These are phyloP conservation scores for Talaromyces sp. DNA, from an alignment of 2,329 filamentous ascomycete species.

Conservation along the genomic window DNA sequence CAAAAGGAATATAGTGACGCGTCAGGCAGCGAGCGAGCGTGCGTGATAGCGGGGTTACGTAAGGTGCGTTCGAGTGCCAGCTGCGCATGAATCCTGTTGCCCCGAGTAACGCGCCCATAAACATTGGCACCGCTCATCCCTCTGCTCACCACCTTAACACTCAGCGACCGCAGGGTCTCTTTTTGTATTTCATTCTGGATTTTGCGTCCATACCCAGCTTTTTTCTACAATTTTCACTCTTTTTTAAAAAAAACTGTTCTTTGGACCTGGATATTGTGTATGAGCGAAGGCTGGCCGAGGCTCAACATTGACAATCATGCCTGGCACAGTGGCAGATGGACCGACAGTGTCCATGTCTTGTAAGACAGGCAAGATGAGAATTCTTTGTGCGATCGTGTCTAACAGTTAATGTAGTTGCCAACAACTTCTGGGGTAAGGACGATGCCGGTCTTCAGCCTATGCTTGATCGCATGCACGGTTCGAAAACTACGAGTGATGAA, in stretches of 20 bases:
- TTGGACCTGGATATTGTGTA: conserved; percentile 16
- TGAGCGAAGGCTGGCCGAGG: conserved; percentile 43
- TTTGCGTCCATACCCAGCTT: conserved; percentile 3
- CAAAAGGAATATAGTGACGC: conserved; percentile 5
- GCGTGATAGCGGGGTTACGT: conserved; percentile 13
- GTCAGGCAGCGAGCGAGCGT: conserved; percentile 6
- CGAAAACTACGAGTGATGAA: conserved; percentile 94
- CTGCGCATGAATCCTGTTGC: conserved; percentile 17
- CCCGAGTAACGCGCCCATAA: conserved; percentile 29
- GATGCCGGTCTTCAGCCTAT: conserved; percentile 92
- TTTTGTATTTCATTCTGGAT: conserved; percentile 12
- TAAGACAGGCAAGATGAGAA: conserved; percentile 39
- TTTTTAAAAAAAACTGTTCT: conserved; percentile 13
- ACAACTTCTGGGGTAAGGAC: conserved; percentile 99
- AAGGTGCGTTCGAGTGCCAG: conserved; percentile 6
- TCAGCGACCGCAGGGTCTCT: conserved; percentile 25
- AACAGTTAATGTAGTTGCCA: conserved; percentile 66
- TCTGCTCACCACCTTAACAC: conserved; percentile 21
- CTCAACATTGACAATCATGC: conserved; percentile 53
- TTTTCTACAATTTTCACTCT: conserved; percentile 13
- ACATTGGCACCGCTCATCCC: conserved; percentile 20
- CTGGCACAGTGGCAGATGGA: conserved; percentile 62
- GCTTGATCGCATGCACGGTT: conserved; percentile 89
- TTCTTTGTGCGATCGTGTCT: neutral
- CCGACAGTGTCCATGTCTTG: conserved; percentile 70